phyloP scores from a whole-genome alignment of 2,329 filamentous ascomycete species.

The Colletotrichum euphorbiae region DNA sequence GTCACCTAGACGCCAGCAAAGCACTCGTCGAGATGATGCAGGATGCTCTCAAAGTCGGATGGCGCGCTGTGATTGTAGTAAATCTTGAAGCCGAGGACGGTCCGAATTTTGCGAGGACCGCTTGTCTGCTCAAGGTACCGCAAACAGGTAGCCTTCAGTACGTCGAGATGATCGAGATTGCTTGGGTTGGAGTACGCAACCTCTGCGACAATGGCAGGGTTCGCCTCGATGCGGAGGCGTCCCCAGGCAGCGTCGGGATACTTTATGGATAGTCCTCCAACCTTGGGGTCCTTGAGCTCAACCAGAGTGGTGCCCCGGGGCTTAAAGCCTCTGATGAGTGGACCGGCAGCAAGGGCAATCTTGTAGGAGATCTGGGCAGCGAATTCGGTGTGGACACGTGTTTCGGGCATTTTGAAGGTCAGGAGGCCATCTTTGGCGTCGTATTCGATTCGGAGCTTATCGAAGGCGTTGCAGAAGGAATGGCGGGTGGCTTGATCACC shows the following conservation, averaged over 20 bases:
- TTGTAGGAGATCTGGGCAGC: background rate
- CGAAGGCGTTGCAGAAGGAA: background rate
- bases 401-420: background rate
- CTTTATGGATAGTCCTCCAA: background rate
- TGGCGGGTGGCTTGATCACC: background rate
- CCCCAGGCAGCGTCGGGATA: background rate
- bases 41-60: background rate
- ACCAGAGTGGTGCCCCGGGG: background rate
- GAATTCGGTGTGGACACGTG: background rate
- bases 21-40: background rate
- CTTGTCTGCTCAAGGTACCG: background rate
- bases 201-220: background rate
- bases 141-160: background rate
- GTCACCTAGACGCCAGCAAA: background rate
- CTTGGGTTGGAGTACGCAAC: background rate
- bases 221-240: background rate
- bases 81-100: conserved; percentile 2
- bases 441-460: background rate
- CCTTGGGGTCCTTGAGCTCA: background rate
- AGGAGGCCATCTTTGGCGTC: background rate
- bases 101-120: background rate
- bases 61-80: background rate
- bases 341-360: background rate
- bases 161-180: background rate
- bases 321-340: background rate